Base-by-base conservation (phyloP, 2,329 filamentous ascomycete genomes). In the Arthrobotrys iridis region DNA sequence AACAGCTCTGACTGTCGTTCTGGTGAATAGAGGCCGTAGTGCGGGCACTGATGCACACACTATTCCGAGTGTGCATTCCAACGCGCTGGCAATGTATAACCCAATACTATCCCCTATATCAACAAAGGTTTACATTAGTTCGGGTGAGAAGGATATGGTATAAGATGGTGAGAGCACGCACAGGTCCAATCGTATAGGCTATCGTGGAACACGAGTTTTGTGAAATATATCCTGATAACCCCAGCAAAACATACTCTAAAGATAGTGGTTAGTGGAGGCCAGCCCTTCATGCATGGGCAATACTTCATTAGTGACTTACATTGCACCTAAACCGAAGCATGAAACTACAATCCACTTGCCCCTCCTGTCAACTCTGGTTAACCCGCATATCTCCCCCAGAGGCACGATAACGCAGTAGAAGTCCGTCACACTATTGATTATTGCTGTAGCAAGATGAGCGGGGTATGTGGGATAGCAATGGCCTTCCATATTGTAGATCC, bases 381-480 rank as follows among this genome's bases (percentile, higher is more conserved):
- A 52, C 4, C 70, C 70, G 37, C 43, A 74, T 24, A 74, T 67
- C 28, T 74, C 70, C 1, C 70, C 70, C 11, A 74, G 28, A 26
- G 70, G 70, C 7, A 74, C 70, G 24, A 74, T 67, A 22, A 74
- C 70, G 41, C 70, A 74, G 55, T 74, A 74, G 11, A 74, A 59
- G 11, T 74, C 70, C 8, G 70, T 74, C 0, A 64, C 37, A 35
- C 62, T 74, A 22, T 74, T 74, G 28, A 74, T 74, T 24, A 74
- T 63, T 20, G 62, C 70, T 8, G 62, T 74, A 11, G 70, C 55
- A 11, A 74, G 28, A 48, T 74, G 70, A 20, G 63, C 62, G 6
- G 70, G 70, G 22, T 37, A 74, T 11, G 62, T 67, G 22, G 70
- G 70, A 46, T 74, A 74, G 37, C 70, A 74, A 20, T 74, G 46